phyloP scores from a whole-genome alignment of 768 basidiomycete genomes.

The Myochromella boudieri region DNA sequence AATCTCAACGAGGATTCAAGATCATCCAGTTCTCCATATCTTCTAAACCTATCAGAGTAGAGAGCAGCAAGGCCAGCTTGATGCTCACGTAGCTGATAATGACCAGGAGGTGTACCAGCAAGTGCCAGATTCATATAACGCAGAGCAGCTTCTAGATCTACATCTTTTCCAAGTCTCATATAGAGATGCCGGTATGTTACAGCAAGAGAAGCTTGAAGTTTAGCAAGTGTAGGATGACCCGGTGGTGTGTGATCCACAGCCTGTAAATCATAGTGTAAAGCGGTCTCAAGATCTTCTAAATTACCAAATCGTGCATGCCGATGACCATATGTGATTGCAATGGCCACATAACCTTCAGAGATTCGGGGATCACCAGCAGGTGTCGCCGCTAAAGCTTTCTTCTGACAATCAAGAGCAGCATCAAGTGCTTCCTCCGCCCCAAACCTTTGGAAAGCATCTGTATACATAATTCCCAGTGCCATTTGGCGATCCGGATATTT shows the following conservation, averaged over 20 bases:
- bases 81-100: background rate
- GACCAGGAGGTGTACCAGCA: background rate
- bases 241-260: background rate
- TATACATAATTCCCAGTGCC: background rate
- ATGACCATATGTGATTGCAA: background rate
- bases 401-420: background rate
- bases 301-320: background rate
- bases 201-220: background rate
- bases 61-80: background rate
- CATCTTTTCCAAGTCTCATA: background rate
- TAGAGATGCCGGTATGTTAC: background rate
- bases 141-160: constrained; percentile 2
- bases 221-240: constrained; percentile 2
- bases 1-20: constrained; percentile 15
- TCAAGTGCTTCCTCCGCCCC: constrained; percentile 1
- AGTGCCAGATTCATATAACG: constrained; percentile 2
- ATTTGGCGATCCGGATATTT: background rate
- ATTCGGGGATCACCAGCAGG: constrained; percentile 7
- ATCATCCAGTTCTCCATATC: constrained; percentile 12
- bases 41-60: constrained; percentile 4
- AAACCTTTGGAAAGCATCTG: background rate
- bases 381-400: background rate
- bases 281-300: constrained; percentile 3
- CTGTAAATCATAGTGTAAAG: background rate
- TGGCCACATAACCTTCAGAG: background rate